These are phyloP conservation scores for Ceratobasidium sp. DNA, from an alignment of 1,284 basidiomycete genomes.

Conservation along the genomic window DNA sequence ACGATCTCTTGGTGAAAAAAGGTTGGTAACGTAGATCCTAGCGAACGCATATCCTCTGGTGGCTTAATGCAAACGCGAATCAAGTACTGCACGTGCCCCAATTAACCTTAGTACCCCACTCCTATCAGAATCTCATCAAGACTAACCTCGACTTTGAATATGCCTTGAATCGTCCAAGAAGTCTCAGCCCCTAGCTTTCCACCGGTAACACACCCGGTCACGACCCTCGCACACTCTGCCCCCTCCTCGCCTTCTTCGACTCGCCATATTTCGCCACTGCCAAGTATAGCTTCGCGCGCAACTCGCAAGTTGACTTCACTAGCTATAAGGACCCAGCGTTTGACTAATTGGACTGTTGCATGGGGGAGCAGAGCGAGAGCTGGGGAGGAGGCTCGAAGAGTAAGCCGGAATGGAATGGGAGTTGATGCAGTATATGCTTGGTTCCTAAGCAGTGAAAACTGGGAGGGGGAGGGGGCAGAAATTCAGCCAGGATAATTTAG, in stretches of 20 bases:
- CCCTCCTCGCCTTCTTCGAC: conserved; percentile 36
- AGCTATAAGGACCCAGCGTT: conserved; percentile 18
- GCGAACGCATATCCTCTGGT: conserved; percentile 37
- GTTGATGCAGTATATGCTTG: conserved; percentile 25
- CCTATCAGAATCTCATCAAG: conserved; percentile 2
- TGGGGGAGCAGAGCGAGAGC: conserved; percentile 35
- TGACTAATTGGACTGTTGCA: conserved; percentile 31
- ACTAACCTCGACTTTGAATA: conserved; percentile 34
- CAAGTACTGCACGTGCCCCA: conserved; percentile 28
- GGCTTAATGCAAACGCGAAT: conserved; percentile 39
- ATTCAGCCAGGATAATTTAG: neutral
- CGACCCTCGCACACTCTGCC: conserved; percentile 25
- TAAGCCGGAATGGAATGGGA: conserved; percentile 31
- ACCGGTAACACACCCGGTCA: conserved; percentile 28
- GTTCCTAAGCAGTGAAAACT: conserved; percentile 34
- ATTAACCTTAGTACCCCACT: conserved; percentile 12
- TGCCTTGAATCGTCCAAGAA: conserved; percentile 16
- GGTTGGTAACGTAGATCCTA: conserved; percentile 21
- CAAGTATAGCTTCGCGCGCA: conserved; percentile 22
- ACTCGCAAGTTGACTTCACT: conserved; percentile 19
- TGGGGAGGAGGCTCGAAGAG: conserved; percentile 29
- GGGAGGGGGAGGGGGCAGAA: neutral
- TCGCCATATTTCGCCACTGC: conserved; percentile 39
- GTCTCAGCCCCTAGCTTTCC: conserved; percentile 36
- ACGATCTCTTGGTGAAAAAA: conserved; percentile 41